Evolutionary conservation across 257 asterid species (phyloP), one percentile per base, ranked within the genome.

Genomic region (Henckelia pumila): DNA sequence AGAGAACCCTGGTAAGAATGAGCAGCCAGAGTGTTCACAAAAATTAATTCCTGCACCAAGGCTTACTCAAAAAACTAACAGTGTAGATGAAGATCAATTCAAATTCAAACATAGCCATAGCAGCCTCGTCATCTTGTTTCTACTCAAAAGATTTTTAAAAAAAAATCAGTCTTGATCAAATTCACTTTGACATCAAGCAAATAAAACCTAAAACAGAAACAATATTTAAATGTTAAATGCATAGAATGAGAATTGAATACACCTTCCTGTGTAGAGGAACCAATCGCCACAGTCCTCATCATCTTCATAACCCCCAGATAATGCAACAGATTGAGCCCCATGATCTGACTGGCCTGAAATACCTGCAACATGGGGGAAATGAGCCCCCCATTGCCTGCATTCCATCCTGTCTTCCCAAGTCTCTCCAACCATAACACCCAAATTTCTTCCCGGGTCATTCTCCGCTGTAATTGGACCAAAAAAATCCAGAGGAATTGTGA

Each of bases 251-350:
- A 44, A 70, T 16, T 61, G 13, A 50, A 17, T 11, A 61, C 74
- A 92, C 98, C 98, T 92, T 79, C 98, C 98, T 0, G 98, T 92
- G 69, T 92, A 92, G 65, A 92, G 95, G 75, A 92, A 92, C 98
- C 98, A 92, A 21, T 92, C 98, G 4, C 98, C 98, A 25, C 87
- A 92, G 80, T 92, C 98, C 77, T 92, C 96, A 8, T 92, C 98
- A 33, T 92, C 98, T 65, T 74, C 90, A 17, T 92, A 92, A 26
- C 98, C 98, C 7, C 98, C 96, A 44, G 98, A 92, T 4, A 92
- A 81, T 1, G 95, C 98, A 72, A 92, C 96, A 35, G 98, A 92
- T 69, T 89, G 98, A 7, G 98, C 86, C 55, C 98, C 98, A 55
- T 76, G 72, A 33, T 79, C 89, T 14, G 95, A 71, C 79, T 89